Evolutionary conservation across 2,329 filamentous ascomycete species (phyloP), one percentile per base, ranked within the genome.

Genomic region (Arthrobotrys sphaeroides): DNA sequence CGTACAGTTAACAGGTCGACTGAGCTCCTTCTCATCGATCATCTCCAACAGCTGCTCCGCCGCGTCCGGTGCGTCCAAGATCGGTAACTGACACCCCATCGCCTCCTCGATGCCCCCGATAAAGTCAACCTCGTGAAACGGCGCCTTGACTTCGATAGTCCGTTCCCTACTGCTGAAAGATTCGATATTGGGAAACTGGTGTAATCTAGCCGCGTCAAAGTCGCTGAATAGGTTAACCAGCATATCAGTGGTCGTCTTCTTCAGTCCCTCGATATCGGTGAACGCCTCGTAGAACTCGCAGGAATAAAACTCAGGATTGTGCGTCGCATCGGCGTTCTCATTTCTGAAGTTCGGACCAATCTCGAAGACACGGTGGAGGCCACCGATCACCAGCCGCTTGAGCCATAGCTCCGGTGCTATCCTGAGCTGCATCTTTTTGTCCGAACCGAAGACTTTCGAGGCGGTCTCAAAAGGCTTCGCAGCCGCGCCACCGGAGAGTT

Each of bases 251-350:
- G 94, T 98, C 81, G 89, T 88, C 18, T 83, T 81, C 80, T 96
- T 93, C 59, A 98, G 84, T 43, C 91, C 88, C 36, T 89, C 84
- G 0, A 97, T 86, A 77, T 90, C 91, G 74, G 90, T 89, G 80
- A 94, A 96, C 1, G 94, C 90, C 76, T 91, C 90, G 83, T 99
- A 99, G 83, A 97, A 98, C 83, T 99, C 95, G 85, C 94, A 98
- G 74, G 92, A 98, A 47, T 92, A 95, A 83, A 98, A 99, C 81
- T 99, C 95, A 0, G 95, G 94, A 81, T 99, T 99, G 82, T 99
- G 95, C 0, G 93, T 97, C 28, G 87, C 88, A 82, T 97, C 94
- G 36, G 97, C 84, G 82, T 93, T 92, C 84, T 99, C 95, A 81
- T 99, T 99, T 45, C 95, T 89, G 83, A 99, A 99, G 10, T 90